Evolutionary conservation across 441 rosid species (phyloP), one percentile per base, ranked within the genome.

Genomic region (Jatropha multifida): DNA sequence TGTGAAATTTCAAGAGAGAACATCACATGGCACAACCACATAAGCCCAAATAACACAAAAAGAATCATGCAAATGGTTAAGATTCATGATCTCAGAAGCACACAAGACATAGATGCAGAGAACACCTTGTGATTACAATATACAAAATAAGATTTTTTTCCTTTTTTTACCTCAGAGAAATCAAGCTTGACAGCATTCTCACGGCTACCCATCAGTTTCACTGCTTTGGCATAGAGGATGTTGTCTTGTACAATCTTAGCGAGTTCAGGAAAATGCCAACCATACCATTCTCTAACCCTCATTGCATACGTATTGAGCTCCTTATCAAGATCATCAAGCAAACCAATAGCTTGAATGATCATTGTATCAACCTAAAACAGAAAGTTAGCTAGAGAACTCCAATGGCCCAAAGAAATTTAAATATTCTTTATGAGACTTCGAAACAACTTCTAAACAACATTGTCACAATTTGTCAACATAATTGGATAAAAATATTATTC

Each of bases 181-280:
- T 95, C 99, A 7, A 93, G 90, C 77, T 90, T 90, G 26, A 92
- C 89, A 41, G 99, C 97, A 84, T 92, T 90, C 23, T 82, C 82
- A 48, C 98, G 93, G 72, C 88, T 41, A 58, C 98, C 92, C 97
- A 95, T 89, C 81, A 90, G 72, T 79, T 95, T 95, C 68, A 92
- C 97, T 13, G 89, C 65, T 82, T 93, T 93, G 40, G 98, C 99
- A 83, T 95, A 95, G 2, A 72, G 89, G 58, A 95, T 92, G 79
- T 92, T 93, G 79, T 95, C 99, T 69, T 82, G 86, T 40, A 95
- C 84, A 79, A 95, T 92, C 88, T 86, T 95, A 4, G 93, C 93
- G 70, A 95, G 98, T 88, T 95, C 99, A 0, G 98, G 99, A 83
- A 95, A 93, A 85, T 95, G 99, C 98, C 99, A 95, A 58, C 99